These are phyloP conservation scores for Protomyces inundatus DNA, from an alignment of 1,139 yeast species.

Conservation along the genomic window DNA sequence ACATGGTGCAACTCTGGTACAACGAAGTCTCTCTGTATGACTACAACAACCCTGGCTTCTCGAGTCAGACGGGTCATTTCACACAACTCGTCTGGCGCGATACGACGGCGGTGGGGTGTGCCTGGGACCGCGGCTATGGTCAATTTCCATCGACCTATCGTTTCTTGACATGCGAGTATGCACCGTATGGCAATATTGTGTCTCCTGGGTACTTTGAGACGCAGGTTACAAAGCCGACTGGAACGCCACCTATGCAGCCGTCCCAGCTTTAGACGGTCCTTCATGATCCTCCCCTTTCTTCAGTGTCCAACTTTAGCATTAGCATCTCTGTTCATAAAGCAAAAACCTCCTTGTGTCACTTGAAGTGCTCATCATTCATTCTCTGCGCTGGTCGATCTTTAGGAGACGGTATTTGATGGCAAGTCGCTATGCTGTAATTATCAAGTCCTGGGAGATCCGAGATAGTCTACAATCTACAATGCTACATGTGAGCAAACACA, in stretches of 20 bases:
- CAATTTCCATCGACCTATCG: slow-evolving; percentile 38
- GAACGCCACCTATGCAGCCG: neutral
- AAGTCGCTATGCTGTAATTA: too few relatives aligned
- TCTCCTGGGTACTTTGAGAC: slow-evolving; percentile 36
- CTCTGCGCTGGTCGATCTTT: too few relatives aligned
- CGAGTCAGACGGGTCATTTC: slow-evolving; percentile 52
- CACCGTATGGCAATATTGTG: slow-evolving; percentile 53
- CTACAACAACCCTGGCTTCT: slow-evolving; percentile 41
- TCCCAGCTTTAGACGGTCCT: too few relatives aligned
- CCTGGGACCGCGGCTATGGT: slow-evolving; percentile 44
- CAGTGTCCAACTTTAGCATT: neutral
- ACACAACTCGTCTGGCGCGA: slow-evolving; percentile 70
- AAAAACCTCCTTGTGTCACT: neutral
- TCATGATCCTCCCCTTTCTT: neutral
- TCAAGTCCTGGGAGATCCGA: too few relatives aligned
- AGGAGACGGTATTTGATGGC: too few relatives aligned
- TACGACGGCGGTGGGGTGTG: slow-evolving; percentile 62
- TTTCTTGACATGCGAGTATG: slow-evolving; percentile 58
- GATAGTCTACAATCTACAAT: too few relatives aligned
- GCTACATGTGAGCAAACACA: too few relatives aligned
- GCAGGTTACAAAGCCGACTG: slow-evolving; percentile 6
- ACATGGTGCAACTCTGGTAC: slow-evolving; percentile 72
- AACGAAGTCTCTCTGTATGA: slow-evolving; percentile 55
- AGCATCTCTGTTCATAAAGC: neutral
- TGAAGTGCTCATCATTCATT: too few relatives aligned